Percentiles rank a stretch among this genome's conserved stretches.
Conservation (phyloP, 495 filamentous ascomycete species). For the Hypomontagnella submonticulosa region DNA sequence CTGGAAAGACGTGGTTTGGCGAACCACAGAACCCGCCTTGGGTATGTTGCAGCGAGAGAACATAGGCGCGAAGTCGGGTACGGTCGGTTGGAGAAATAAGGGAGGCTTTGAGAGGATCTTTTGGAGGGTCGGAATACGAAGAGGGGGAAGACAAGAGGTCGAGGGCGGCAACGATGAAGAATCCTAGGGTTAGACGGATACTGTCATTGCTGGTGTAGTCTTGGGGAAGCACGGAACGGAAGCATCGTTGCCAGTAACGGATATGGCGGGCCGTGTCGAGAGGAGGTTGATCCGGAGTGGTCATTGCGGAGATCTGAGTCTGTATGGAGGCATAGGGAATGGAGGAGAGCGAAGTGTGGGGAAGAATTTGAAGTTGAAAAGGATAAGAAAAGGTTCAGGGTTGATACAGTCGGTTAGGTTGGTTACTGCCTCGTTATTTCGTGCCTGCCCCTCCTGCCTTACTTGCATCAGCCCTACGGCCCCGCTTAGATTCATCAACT, state of each 20-base stretch:
- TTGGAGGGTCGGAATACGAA: slow-evolving; percentile 29
- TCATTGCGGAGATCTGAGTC: slow-evolving; percentile 41
- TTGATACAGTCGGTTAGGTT: no score
- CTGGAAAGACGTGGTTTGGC: slow-evolving; percentile 62
- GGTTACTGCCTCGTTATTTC: neutral
- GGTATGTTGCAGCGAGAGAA: slow-evolving; percentile 81
- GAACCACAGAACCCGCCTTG: slow-evolving; percentile 82
- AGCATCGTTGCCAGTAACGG: slow-evolving; percentile 92
- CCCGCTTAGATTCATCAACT: slow-evolving; percentile 4
- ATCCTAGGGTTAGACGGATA: slow-evolving; percentile 88
- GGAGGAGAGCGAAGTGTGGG: neutral
- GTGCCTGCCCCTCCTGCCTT: slow-evolving; percentile 9
- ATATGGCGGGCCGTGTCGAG: slow-evolving; percentile 80
- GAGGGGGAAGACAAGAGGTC: slow-evolving; percentile 54
- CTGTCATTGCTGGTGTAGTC: slow-evolving; percentile 88
- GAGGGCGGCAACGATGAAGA: slow-evolving; percentile 72
- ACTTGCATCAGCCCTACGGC: slow-evolving; percentile 28
- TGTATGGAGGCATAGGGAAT: neutral
- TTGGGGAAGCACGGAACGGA: slow-evolving; percentile 81
- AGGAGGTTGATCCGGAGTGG: slow-evolving; percentile 47
- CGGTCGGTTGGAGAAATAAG: slow-evolving; percentile 53
- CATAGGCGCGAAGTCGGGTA: slow-evolving; percentile 52
- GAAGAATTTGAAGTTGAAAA: neutral
- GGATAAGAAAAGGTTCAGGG: neutral
- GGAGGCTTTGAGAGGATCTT: slow-evolving; percentile 31